Conservation (phyloP, 768 basidiomycete genomes). For the Podaxis sp. region DNA sequence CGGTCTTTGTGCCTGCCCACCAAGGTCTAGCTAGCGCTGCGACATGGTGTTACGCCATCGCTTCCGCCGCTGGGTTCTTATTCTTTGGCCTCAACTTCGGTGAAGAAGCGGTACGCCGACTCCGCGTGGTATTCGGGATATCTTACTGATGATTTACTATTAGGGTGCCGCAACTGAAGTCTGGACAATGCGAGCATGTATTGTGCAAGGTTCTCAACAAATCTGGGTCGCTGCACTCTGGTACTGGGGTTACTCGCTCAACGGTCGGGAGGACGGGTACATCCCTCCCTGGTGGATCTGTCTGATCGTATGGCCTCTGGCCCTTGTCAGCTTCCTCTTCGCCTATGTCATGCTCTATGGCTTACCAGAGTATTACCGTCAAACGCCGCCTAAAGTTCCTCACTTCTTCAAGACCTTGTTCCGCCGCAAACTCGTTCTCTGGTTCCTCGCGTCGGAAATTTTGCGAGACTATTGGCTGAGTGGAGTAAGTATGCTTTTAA, state of each 20-base stretch:
- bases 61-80: conserved; percentile 89
- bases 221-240: conserved; percentile 94
- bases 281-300: conserved; percentile 85
- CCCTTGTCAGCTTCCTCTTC: conserved; percentile 73
- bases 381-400: conserved; percentile 93
- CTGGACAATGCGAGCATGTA: conserved; percentile 88
- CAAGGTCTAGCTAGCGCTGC: conserved; percentile 72
- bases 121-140: neutral
- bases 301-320: conserved; percentile 78
- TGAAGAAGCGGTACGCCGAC: conserved; percentile 80
- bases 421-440: conserved; percentile 87
- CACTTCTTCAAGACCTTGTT: conserved; percentile 89
- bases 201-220: conserved; percentile 94
- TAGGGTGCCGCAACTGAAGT: conserved; percentile 93
- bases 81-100: conserved; percentile 98
- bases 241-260: conserved; percentile 92
- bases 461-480: conserved; percentile 93
- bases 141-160: conserved; percentile 15
- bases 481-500: conserved; percentile 51
- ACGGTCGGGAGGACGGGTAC: conserved; percentile 48
- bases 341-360: conserved; percentile 84
- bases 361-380: conserved; percentile 89
- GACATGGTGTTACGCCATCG: conserved; percentile 89
- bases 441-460: conserved; percentile 93
- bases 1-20: conserved; percentile 59